These are phyloP conservation scores for Sporothrix luriei DNA, from an alignment of 2,329 filamentous ascomycete genomes.

Conservation along the genomic window DNA sequence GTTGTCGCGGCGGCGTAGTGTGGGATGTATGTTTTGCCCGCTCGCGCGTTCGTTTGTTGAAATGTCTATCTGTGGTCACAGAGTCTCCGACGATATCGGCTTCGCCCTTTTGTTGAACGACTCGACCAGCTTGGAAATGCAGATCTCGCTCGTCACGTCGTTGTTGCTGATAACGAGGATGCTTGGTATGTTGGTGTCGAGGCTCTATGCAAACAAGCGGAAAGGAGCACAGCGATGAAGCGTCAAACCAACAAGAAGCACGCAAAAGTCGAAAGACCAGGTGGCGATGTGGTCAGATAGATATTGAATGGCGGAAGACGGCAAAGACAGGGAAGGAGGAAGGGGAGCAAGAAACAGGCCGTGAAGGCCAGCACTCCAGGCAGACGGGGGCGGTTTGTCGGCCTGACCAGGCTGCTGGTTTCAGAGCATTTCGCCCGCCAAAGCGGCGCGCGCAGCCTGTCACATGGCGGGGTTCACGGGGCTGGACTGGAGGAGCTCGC, in stretches of 20 bases:
- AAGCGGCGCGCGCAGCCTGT: conserved; percentile 4
- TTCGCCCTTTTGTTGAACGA: not conserved
- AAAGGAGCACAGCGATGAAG: not conserved
- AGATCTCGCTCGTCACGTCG: conserved; percentile 10
- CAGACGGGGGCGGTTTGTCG: conserved; percentile 18
- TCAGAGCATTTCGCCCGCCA: conserved; percentile 12
- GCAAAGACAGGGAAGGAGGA: not conserved
- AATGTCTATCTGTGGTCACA: not conserved
- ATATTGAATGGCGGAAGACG: not conserved
- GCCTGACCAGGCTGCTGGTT: conserved; percentile 8
- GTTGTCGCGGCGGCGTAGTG: not conserved
- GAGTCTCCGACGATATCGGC: not conserved
- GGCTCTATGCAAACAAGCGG: not conserved
- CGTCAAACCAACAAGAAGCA: not conserved
- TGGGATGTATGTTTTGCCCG: no score
- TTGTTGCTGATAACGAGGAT: conserved; percentile 5
- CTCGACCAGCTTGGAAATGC: not conserved
- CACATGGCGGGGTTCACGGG: conserved; percentile 28
- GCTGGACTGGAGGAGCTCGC: conserved; percentile 11
- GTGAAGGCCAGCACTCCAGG: conserved; percentile 1
- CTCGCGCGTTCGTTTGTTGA: no score
- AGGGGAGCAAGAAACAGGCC: not conserved
- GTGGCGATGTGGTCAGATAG: conserved; percentile 21
- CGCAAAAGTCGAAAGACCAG: conserved; percentile 6
- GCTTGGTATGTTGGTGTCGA: not conserved